Base-by-base conservation (phyloP, 805 yeast genomes). In the Lipomyces chichibuensis region DNA sequence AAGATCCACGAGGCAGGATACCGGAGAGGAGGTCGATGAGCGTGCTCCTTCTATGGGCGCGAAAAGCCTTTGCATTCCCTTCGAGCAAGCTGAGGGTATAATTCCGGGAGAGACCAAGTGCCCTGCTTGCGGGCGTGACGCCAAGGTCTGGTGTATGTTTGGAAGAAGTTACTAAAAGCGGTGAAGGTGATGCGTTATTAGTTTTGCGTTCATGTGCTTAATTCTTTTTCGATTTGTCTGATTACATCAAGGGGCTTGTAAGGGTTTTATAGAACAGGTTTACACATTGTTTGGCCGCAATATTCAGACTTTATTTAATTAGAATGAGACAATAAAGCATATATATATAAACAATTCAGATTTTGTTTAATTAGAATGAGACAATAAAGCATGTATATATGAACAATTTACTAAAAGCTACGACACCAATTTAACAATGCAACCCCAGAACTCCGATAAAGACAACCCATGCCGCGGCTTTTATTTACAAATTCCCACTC, bases 41-140 rank as follows among this genome's bases (percentile, higher is more conserved):
- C 90, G 91, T 79, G 92, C 99, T 29, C 99, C 99, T 77, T 88
- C 96, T 62, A 95, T 95, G 99, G 99, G 99, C 77, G 99, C 99
- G 73, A 95, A 95, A 84, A 90, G 97, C 25, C 84, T 95, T 80
- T 95, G 99, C 86, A 93, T 93, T 79, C 99, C 99, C 72, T 88
- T 88, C 77, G 90, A 91, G 52, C 98, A 94, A 83, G 71, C 70
- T 23, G 86, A 82, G 75, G 75, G 74, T 14, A 85, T 94, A 79
- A 86, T 86, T 78, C 81, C 79, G 72, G 94, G 89, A 74, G 73
- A 69, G 61, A 91, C 92, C 72, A 89, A 88, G 79, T 96, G 99
- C 87, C 88, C 92, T 71, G 89, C 83, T 32, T 95, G 98, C 85
- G 90, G 84, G 70, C 82, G 80, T 74, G 80, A 81, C 56, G 99